phyloP scores from a whole-genome alignment of 2,329 filamentous ascomycete species.

The Ophiostoma quercus region DNA sequence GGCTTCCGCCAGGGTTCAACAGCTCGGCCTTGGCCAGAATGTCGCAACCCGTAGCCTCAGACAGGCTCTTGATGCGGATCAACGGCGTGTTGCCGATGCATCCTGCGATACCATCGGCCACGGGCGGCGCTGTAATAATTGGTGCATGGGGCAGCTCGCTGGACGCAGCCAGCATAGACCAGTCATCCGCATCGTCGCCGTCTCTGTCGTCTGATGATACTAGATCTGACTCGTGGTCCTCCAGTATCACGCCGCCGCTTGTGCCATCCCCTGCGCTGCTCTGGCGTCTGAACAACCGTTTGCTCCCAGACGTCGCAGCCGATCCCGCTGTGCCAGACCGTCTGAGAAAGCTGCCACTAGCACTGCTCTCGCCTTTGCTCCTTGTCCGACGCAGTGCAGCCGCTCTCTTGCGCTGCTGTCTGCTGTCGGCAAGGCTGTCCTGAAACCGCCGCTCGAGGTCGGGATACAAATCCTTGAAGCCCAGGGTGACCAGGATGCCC shows the following conservation, averaged over 20 bases:
- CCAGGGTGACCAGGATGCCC: slow-evolving; percentile 68
- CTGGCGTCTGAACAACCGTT: not conserved
- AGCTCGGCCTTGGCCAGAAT: slow-evolving; percentile 96
- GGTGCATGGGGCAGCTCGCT: slow-evolving; percentile 12
- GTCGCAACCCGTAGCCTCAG: slow-evolving; percentile 76
- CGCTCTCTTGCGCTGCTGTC: not conserved
- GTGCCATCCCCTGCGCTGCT: slow-evolving; percentile 1
- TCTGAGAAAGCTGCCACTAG: not conserved
- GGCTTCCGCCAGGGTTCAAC: slow-evolving; percentile 87
- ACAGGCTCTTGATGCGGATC: slow-evolving; percentile 78
- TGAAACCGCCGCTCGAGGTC: slow-evolving; percentile 62
- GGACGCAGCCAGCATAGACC: slow-evolving; percentile 25
- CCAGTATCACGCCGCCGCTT: slow-evolving; percentile 46
- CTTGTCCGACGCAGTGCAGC: slow-evolving; percentile 17
- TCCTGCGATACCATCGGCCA: slow-evolving; percentile 77
- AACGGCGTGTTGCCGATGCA: slow-evolving; percentile 93
- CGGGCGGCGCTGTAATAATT: not conserved
- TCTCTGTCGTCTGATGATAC: not conserved
- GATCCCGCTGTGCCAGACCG: slow-evolving; percentile 26
- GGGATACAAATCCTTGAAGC: slow-evolving; percentile 74
- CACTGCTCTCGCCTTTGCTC: slow-evolving; percentile 18
- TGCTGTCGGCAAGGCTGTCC: slow-evolving; percentile 30
- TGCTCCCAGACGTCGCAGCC: slow-evolving; percentile 12
- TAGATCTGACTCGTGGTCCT: slow-evolving; percentile 47
- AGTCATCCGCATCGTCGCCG: slow-evolving; percentile 20